These are phyloP conservation scores for Saturnispora hagleri DNA, from an alignment of 805 yeast genomes.

Conservation along the genomic window DNA sequence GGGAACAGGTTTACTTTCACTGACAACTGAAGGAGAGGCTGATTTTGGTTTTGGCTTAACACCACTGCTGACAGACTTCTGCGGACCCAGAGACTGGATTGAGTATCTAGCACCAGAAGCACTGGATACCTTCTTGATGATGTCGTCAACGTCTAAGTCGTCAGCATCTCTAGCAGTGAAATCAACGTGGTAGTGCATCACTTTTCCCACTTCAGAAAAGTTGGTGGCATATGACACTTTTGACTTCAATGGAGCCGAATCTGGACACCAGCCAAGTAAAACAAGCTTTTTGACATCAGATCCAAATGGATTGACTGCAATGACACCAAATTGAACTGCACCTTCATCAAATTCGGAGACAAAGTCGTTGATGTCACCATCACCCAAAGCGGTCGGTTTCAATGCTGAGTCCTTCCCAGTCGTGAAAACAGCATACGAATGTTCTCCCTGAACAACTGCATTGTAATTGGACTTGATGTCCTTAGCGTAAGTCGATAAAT, in stretches of 20 bases:
- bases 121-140: slow-evolving; percentile 66
- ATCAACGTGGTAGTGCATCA: slow-evolving; percentile 88
- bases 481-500: slow-evolving; percentile 60
- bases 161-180: slow-evolving; percentile 92
- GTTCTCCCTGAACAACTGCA: slow-evolving; percentile 69
- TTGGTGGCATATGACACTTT: slow-evolving; percentile 70
- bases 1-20: slow-evolving; percentile 14
- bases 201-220: slow-evolving; percentile 64
- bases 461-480: slow-evolving; percentile 70
- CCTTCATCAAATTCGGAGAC: slow-evolving; percentile 78
- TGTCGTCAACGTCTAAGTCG: slow-evolving; percentile 73
- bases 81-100: slow-evolving; percentile 33
- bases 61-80: slow-evolving; percentile 18
- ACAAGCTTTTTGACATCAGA: slow-evolving; percentile 80
- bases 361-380: slow-evolving; percentile 67
- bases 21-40: slow-evolving; percentile 20
- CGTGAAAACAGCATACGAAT: slow-evolving; percentile 72
- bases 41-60: slow-evolving; percentile 26
- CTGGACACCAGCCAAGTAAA: slow-evolving; percentile 95
- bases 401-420: slow-evolving; percentile 50
- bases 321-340: slow-evolving; percentile 82
- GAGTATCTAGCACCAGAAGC: slow-evolving; percentile 97
- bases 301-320: slow-evolving; percentile 83
- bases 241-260: slow-evolving; percentile 75
- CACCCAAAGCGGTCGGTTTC: slow-evolving; percentile 42